Percentiles rank a stretch among this genome's conserved stretches.
Evolutionary conservation across 768 basidiomycete species (phyloP).

Genomic region (Boletus sp.): DNA sequence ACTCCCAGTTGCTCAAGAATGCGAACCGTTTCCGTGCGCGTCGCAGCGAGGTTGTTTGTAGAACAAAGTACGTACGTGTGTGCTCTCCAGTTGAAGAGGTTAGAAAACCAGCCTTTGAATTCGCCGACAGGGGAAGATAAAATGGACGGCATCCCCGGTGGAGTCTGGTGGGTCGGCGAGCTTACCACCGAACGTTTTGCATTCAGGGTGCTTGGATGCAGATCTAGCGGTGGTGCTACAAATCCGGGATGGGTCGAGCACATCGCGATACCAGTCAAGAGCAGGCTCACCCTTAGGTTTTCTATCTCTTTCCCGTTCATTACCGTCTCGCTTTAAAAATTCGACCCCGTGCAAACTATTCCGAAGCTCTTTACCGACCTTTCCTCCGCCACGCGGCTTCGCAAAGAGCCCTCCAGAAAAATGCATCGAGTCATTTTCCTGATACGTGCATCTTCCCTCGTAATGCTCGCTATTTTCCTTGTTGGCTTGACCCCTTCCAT

Average conservation of each 20-base stretch:
- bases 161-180: slow-evolving; percentile 48
- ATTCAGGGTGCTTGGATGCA: slow-evolving; percentile 39
- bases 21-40: slow-evolving; percentile 61
- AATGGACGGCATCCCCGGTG: slow-evolving; percentile 36
- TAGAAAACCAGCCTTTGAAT: slow-evolving; percentile 93
- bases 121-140: slow-evolving; percentile 77
- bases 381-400: slow-evolving; percentile 29
- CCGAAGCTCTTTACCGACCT: slow-evolving; percentile 49
- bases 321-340: slow-evolving; percentile 32
- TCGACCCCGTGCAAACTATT: slow-evolving; percentile 43
- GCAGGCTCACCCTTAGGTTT: slow-evolving; percentile 49
- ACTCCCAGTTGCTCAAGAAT: slow-evolving; percentile 69
- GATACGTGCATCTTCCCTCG: slow-evolving; percentile 13
- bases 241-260: slow-evolving; percentile 3
- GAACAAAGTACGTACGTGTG: slow-evolving; percentile 59
- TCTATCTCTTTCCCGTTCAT: slow-evolving; percentile 49
- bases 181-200: slow-evolving; percentile 49
- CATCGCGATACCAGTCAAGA: background rate
- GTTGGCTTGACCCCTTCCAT: slow-evolving; percentile 23
- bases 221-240: slow-evolving; percentile 56
- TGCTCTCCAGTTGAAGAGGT: slow-evolving; percentile 89
- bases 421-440: slow-evolving; percentile 20
- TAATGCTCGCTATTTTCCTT: slow-evolving; percentile 39
- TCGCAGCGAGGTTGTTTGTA: slow-evolving; percentile 51
- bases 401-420: slow-evolving; percentile 33